Base-by-base conservation (phyloP, 371 early-diverging fungal genomes). In the Haplosporangium sp. region DNA sequence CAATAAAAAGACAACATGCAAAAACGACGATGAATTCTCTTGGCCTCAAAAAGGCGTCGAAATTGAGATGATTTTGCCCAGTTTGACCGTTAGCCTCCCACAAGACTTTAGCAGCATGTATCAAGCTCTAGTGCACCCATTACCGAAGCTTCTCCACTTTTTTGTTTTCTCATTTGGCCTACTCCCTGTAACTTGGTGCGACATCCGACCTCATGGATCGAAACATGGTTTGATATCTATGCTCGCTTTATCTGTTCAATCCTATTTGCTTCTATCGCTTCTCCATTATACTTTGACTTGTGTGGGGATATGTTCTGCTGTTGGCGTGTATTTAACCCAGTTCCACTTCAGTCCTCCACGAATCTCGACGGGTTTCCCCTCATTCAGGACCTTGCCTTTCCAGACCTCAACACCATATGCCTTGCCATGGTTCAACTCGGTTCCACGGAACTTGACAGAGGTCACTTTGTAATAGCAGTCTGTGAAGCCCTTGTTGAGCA, bases 381-480 rank as follows among this genome's bases (percentile, higher is more conserved):
- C 69, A 57, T 80, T 80, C 62, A 80, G 50, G 23, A 80, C 67
- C 45, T 80, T 80, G 66, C 80, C 80, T 47, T 69, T 80, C 80
- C 80, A 80, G 61, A 80, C 70, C 45, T 73, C 73, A 45, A 80
- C 63, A 11, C 80, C 80, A 40, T 80, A 80, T 43, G 80, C 80
- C 59, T 64, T 73, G 59, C 80, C 80, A 50, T 80, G 80, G 61
- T 69, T 60, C 63, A 80, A 23, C 20, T 80, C 67, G 8, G 80
- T 55, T 13, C 80, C 80, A 38, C 70, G 63, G 38, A 80, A 67
- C 52, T 73, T 62, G 60, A 80, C 70, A 7, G 62, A 58, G 1
- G 80, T 80, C 56, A 80, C 74, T 62, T 80, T 80, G 64, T 73
- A 80, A 29, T 80, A 80, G 70, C 80, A 80, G 59, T 80, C 80